phyloP scores from a whole-genome alignment of 805 yeast species.

The Monosporozyma yasuniensis region DNA sequence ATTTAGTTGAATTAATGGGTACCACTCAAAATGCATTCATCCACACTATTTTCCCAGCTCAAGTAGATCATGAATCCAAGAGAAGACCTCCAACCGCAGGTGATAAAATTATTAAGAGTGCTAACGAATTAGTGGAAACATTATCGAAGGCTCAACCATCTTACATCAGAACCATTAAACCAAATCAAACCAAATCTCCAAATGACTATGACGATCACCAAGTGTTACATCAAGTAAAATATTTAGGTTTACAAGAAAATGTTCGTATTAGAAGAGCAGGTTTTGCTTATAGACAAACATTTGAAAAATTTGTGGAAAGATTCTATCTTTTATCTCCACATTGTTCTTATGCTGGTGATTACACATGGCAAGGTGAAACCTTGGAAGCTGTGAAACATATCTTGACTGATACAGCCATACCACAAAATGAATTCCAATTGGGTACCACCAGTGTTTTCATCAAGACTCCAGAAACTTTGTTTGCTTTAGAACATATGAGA shows the following conservation, averaged over 20 bases:
- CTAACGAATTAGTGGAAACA: conserved; percentile 83
- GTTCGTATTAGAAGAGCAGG: conserved; percentile 98
- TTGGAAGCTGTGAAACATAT: conserved; percentile 46
- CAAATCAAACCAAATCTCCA: conserved; percentile 88
- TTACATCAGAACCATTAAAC: conserved; percentile 94
- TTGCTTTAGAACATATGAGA: conserved; percentile 91
- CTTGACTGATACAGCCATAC: conserved; percentile 56
- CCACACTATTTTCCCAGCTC: conserved; percentile 50
- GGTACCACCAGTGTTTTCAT: conserved; percentile 90
- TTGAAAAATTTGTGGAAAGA: conserved; percentile 91
- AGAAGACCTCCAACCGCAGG: conserved; percentile 94
- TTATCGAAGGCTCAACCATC: conserved; percentile 88
- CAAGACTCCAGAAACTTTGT: conserved; percentile 92
- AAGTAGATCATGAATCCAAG: conserved; percentile 56
- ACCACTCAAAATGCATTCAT: conserved; percentile 64
- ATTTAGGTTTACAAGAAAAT: conserved; percentile 91
- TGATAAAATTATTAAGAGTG: conserved; percentile 86
- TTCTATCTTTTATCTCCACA: conserved; percentile 79
- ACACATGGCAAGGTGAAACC: conserved; percentile 55
- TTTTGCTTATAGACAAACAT: conserved; percentile 93
- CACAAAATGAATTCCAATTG: conserved; percentile 73
- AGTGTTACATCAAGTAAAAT: conserved; percentile 91
- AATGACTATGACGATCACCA: conserved; percentile 80
- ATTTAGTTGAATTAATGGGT: conserved; percentile 67
- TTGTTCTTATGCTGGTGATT: conserved; percentile 88